Percentiles rank a stretch among this genome's conserved stretches.
Evolutionary conservation across 2,329 filamentous ascomycete genomes (phyloP).

Genomic region (Exutisphaerella laricina): DNA sequence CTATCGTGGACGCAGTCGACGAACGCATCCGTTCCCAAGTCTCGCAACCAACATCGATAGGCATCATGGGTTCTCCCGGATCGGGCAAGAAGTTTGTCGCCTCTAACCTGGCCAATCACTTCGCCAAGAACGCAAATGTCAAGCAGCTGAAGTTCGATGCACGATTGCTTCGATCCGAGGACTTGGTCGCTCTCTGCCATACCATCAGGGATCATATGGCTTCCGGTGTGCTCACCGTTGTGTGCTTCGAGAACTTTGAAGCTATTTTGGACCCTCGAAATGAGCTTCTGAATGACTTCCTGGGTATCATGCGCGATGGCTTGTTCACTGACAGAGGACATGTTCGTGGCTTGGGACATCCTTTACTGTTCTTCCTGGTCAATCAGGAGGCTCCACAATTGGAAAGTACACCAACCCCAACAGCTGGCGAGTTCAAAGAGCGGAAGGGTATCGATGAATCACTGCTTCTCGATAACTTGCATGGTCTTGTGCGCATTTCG

Average conservation of each 20-base stretch:
- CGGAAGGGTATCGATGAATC: conserved; percentile 24
- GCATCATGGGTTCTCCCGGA: conserved; percentile 28
- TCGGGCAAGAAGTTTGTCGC: conserved; percentile 33
- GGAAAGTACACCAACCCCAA: conserved; percentile 26
- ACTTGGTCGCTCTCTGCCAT: conserved; percentile 29
- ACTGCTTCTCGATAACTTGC: conserved; percentile 29
- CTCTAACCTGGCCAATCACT: conserved; percentile 27
- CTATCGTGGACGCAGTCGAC: conserved; percentile 28
- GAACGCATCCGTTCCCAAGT: conserved; percentile 25
- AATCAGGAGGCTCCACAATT: conserved; percentile 26
- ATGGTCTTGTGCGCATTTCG: conserved; percentile 29
- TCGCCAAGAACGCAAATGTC: conserved; percentile 19
- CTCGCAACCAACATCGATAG: conserved; percentile 29
- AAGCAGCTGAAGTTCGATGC: conserved; percentile 28
- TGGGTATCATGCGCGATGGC: conserved; percentile 30
- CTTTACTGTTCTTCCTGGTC: conserved; percentile 31
- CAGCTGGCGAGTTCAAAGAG: conserved; percentile 19
- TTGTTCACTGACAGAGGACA: conserved; percentile 29
- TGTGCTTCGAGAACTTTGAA: conserved; percentile 32
- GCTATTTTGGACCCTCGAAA: conserved; percentile 25
- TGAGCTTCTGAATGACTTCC: conserved; percentile 26
- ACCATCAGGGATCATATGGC: conserved; percentile 29
- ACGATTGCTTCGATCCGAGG: conserved; percentile 25
- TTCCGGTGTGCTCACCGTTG: conserved; percentile 25
- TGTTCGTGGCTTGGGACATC: conserved; percentile 25